These are phyloP conservation scores for Clathrospora elynae DNA, from an alignment of 2,329 filamentous ascomycete genomes.

Conservation along the genomic window DNA sequence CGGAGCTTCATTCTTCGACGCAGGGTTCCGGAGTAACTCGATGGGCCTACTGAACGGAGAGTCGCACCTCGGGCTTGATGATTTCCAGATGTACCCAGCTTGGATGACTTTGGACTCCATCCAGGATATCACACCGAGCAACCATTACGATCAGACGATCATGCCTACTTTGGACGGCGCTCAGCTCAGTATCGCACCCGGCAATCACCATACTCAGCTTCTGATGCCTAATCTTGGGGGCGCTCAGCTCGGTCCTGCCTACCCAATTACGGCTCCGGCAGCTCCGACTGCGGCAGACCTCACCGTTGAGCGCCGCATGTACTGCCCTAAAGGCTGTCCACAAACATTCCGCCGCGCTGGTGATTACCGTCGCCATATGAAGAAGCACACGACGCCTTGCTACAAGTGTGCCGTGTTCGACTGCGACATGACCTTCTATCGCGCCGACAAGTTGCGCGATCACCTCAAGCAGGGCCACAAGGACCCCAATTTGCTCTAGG, in stretches of 20 bases:
- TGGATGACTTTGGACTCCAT: too few relatives aligned
- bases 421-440: conserved; percentile 21
- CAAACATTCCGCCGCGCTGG: conserved; percentile 16
- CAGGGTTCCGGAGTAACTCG: too few relatives aligned
- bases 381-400: conserved; percentile 10
- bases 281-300: not conserved
- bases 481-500: not conserved
- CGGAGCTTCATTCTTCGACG: not conserved
- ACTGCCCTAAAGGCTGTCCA: conserved; percentile 8
- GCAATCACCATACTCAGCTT: too few relatives aligned
- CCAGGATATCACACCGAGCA: too few relatives aligned
- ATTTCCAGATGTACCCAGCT: not conserved
- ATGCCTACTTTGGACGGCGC: not conserved
- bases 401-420: conserved; percentile 10
- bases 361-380: conserved; percentile 27
- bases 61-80: not conserved
- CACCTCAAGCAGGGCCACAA: conserved; percentile 17
- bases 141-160: too few relatives aligned
- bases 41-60: too few relatives aligned
- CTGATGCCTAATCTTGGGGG: not conserved
- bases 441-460: conserved; percentile 24
- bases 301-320: not conserved
- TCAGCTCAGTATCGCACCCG: not conserved
- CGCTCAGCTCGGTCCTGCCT: not conserved
- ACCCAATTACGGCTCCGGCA: not conserved